phyloP scores from a whole-genome alignment of 331 rosid species.

The Malus hybrid region DNA sequence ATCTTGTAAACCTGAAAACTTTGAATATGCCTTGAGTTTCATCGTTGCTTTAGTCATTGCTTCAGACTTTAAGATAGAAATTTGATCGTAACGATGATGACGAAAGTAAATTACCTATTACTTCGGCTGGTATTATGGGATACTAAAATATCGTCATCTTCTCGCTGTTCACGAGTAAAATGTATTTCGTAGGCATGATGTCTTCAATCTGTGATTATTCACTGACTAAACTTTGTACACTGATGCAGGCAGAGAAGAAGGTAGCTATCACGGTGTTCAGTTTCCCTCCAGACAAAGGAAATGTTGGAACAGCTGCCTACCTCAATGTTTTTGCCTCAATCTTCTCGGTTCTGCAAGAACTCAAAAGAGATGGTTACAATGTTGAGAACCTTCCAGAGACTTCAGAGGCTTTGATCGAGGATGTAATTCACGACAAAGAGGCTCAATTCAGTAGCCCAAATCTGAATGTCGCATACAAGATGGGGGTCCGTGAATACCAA shows the following conservation, averaged over 20 bases:
- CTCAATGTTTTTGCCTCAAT: constrained; percentile 91
- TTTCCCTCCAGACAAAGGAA: constrained; percentile 99
- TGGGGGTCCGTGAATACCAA: constrained; percentile 85
- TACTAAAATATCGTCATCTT: not conserved
- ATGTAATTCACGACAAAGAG: constrained; percentile 87
- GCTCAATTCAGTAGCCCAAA: constrained; percentile 98
- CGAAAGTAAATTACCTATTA: not conserved
- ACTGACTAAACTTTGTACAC: constrained; percentile 1
- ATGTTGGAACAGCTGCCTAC: constrained; percentile 95
- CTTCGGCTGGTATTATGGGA: not conserved
- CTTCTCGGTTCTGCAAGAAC: constrained; percentile 77
- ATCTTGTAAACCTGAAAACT: not conserved
- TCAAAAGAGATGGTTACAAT: constrained; percentile 74
- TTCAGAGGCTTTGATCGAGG: constrained; percentile 89
- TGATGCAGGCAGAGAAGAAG: constrained; percentile 70
- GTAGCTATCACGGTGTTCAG: constrained; percentile 94
- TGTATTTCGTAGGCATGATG: not conserved
- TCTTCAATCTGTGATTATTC: not conserved
- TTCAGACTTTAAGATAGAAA: not conserved
- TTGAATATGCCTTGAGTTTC: not conserved
- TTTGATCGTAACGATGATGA: not conserved
- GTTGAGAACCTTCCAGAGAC: constrained; percentile 89
- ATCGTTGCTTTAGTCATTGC: not conserved
- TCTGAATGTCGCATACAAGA: constrained; percentile 84
- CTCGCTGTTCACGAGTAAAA: not conserved